Conservation (phyloP, 371 early-diverging fungal species). For the Mucor plumbeus region DNA sequence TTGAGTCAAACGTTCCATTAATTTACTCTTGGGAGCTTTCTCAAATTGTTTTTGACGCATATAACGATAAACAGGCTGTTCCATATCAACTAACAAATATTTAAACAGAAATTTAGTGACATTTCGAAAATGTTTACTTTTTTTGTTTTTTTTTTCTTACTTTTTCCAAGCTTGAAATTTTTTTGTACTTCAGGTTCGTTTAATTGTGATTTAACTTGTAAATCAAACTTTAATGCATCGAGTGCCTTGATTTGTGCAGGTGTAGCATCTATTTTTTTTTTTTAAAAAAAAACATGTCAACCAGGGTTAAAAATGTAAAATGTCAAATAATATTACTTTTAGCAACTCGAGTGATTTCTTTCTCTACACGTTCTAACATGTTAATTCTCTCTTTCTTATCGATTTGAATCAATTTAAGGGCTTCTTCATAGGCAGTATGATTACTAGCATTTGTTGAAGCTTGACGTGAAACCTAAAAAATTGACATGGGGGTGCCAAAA, state of each 20-base stretch:
- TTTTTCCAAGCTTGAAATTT: slow-evolving; percentile 62
- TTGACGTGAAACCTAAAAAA: slow-evolving; percentile 26
- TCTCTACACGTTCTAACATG: slow-evolving; percentile 58
- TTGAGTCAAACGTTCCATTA: slow-evolving; percentile 77
- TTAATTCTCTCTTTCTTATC: slow-evolving; percentile 65
- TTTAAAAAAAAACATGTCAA: background rate
- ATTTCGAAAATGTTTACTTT: too few relatives aligned
- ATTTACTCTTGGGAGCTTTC: slow-evolving; percentile 62
- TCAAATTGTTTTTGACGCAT: slow-evolving; percentile 70
- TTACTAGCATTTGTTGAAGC: slow-evolving; percentile 26
- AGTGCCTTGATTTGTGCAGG: slow-evolving; percentile 59
- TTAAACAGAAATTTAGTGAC: too few relatives aligned
- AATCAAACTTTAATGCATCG: slow-evolving; percentile 62
- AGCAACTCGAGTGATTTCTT: slow-evolving; percentile 53
- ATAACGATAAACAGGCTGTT: slow-evolving; percentile 74
- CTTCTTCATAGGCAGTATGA: slow-evolving; percentile 76
- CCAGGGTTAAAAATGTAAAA: background rate
- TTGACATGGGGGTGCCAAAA: background rate
- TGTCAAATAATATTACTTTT: slow-evolving; percentile 44
- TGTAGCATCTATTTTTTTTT: slow-evolving; percentile 30
- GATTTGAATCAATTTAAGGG: slow-evolving; percentile 71
- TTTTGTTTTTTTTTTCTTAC: slow-evolving; percentile 33
- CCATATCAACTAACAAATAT: slow-evolving; percentile 60
- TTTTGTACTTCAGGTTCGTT: slow-evolving; percentile 75
- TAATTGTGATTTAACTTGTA: slow-evolving; percentile 73